Evolutionary conservation across 306 rosid species (phyloP), one percentile per base, ranked within the genome.

Genomic region (Inga laurina): DNA sequence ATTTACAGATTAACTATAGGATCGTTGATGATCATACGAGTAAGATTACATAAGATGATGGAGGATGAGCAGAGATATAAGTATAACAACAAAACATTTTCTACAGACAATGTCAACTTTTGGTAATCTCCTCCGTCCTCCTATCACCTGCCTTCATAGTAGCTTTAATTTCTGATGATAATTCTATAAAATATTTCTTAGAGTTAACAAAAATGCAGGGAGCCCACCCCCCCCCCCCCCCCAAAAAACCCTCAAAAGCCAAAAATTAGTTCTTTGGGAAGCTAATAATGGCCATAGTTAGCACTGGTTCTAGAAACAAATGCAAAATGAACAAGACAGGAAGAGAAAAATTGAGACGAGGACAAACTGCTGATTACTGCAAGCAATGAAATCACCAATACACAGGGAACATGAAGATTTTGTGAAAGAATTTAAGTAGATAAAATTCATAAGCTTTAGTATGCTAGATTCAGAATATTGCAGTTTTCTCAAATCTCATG

Each of bases 401-500:
- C 74, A 82, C 64, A 19, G n/a, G 54, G 45, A 19, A 41, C 41
- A 82, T 65, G 7, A 21, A 45, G 62, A 43, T 54, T 8, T 21
- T 39, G 43, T 30, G 66, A 69, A 35, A 66, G 57, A 78, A 67
- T 18, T 51, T 32, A 70, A 32, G 49, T 48, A 24, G 52, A 35
- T 21, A 77, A 30, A 74, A 45, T 49, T 18, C 68, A 18, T 65
- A 66, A 37, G 65, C 37, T 66, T 72, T 82, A 46, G 46, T 30
- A 7, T 24, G 43, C 57, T 79, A 79, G 43, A 84, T 75, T 79
- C 80, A 56, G 77, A 70, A 37, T 39, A 44, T 46, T 73, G 71
- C 41, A 79, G 67, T 21, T 66, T 76, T 79, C 59, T 49, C 24
- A 45, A 76, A 73, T 82, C 49, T 62, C 64, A 30, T 43, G 52